A percentile compares a stretch with the other conserved stretches of the same genome.
These are phyloP conservation scores for Aurinia saxatilis DNA, from an alignment of 345 rosid genomes.

Conservation along the genomic window DNA sequence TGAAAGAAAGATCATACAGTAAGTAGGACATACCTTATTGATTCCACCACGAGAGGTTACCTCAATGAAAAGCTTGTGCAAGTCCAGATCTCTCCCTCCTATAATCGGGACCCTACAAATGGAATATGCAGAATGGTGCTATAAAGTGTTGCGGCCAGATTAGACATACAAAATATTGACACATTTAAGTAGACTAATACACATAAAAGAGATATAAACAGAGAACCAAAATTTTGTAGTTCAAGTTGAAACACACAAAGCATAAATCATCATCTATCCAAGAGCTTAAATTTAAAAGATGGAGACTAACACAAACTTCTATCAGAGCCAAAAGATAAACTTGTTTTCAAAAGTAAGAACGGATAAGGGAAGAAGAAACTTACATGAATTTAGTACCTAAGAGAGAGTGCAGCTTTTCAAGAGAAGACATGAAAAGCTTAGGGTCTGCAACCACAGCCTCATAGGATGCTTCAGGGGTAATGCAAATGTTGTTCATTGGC, in stretches of 20 bases:
- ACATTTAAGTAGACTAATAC: neutral
- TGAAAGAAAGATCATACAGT: neutral
- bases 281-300: neutral
- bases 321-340: neutral
- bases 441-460: constrained; percentile 55
- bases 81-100: constrained; percentile 83
- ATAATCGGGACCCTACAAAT: constrained; percentile 81
- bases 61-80: constrained; percentile 87
- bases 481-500: constrained; percentile 46
- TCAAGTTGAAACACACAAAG: neutral
- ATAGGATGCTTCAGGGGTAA: constrained; percentile 61
- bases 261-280: neutral
- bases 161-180: neutral
- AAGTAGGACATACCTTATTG: constrained; percentile 54
- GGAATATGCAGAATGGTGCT: neutral
- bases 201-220: no score
- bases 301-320: neutral
- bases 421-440: constrained; percentile 57
- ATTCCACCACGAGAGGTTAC: constrained; percentile 96
- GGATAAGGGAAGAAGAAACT: constrained; percentile 12
- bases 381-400: constrained; percentile 95
- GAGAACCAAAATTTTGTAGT: neutral
- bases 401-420: constrained; percentile 70
- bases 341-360: neutral
- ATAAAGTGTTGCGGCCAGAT: neutral